Percentiles rank a stretch among this genome's conserved stretches.
Conservation (phyloP, 306 rosid species). For the Psophocarpus tetragonolobus region DNA sequence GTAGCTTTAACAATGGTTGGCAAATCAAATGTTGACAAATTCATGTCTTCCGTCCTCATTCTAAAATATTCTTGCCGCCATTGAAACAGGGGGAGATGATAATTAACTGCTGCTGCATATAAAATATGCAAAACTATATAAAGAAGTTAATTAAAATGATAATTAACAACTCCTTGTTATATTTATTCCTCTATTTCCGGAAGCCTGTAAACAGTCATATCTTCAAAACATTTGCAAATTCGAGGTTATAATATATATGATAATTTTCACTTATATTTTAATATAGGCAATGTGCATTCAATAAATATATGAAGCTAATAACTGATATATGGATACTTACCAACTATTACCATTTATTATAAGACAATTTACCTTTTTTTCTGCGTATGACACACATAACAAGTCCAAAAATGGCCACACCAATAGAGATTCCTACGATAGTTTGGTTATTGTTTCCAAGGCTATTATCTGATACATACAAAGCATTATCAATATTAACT, state of each 20-base stretch:
- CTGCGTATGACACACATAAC: background rate
- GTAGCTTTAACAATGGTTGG: too few relatives aligned
- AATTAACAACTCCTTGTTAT: background rate
- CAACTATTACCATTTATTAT: background rate
- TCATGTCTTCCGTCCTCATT: too few relatives aligned
- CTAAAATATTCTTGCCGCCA: too few relatives aligned
- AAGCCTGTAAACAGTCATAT: background rate
- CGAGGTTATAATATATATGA: background rate
- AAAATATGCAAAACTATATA: conserved; percentile 2
- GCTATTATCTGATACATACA: background rate
- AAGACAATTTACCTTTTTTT: conserved; percentile 11
- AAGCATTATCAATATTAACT: background rate
- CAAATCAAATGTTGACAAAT: too few relatives aligned
- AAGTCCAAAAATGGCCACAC: background rate
- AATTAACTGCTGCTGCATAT: too few relatives aligned
- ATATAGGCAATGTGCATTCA: background rate
- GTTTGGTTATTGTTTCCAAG: background rate
- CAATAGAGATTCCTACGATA: background rate
- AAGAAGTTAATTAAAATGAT: conserved; percentile 8
- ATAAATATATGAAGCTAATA: background rate
- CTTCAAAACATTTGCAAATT: too few relatives aligned
- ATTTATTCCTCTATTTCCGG: background rate
- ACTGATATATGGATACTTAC: background rate
- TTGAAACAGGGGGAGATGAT: too few relatives aligned
- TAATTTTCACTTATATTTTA: background rate